Evolutionary conservation across 2,329 filamentous ascomycete species (phyloP), one percentile per base, ranked within the genome.

Genomic region (Bretziella fagacearum): DNA sequence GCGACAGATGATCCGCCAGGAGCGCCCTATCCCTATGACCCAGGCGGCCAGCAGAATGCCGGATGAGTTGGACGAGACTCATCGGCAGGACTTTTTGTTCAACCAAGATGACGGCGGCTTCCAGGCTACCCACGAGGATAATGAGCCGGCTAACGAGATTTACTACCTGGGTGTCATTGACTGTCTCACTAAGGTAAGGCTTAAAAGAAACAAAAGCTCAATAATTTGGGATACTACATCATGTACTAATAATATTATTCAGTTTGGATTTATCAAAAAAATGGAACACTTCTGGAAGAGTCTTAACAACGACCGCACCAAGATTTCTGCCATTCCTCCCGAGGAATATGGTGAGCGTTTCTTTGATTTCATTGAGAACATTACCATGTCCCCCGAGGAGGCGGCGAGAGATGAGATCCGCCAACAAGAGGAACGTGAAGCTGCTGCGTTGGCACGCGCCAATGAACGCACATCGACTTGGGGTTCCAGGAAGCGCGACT

Each of bases 111-210:
- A 96, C 58, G 91, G 91, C 42, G 91, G 91, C 2, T 86, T 95
- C 63, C 73, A 80, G 55, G 89, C 91, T 10, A 96, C 91, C 1
- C 86, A 95, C 58, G 86, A 95, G 61, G 79, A 94, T 62, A 81
- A 93, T 52, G 66, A 68, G 13, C 77, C 83, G 1, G 87, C 81
- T 2, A 84, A 95, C 47, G 85, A 94, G 63, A 86, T 98, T 35
- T 98, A 98, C 63, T 98, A 98, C 60, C 75, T 98, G 6, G 93
- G 91, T 29, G 93, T 98, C 56, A 98, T 98, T 61, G 91, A 98
- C 63, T 98, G 91, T 62, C 69, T 98, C 56, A 98, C 91, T 56
- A 85, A 95, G 61, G 86, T 93, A 72, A 76, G 84, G 26, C 74
- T 46, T 27, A 5, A 3, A 11, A 37, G 22, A 15, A 13, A 3